Conservation (phyloP, 495 filamentous ascomycete genomes). For the Trichocladium uniseriatum region DNA sequence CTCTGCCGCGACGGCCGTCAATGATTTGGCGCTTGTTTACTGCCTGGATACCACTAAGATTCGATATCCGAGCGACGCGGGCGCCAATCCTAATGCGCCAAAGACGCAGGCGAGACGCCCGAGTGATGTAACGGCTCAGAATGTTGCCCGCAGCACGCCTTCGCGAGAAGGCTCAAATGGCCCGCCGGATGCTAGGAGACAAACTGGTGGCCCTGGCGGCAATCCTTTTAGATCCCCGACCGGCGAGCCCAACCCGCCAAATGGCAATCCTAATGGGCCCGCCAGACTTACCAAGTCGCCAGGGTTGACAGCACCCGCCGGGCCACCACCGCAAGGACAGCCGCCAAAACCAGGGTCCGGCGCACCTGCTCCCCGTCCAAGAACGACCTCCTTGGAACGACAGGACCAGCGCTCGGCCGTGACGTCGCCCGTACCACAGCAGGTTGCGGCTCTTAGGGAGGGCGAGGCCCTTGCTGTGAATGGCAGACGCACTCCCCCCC, state of each 20-base stretch:
- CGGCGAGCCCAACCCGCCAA: conserved; percentile 26
- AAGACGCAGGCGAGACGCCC: conserved; percentile 29
- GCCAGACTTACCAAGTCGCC: conserved; percentile 61
- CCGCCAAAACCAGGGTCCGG: conserved; percentile 56
- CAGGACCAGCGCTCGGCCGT: conserved; percentile 31
- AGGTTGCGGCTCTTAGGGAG: conserved; percentile 35
- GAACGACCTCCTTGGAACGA: conserved; percentile 36
- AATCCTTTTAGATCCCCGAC: conserved; percentile 28
- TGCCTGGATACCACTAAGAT: conserved; percentile 93
- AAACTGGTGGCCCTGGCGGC: conserved; percentile 36
- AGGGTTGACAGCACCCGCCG: conserved; percentile 60
- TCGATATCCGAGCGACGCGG: conserved; percentile 77
- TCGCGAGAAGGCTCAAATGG: conserved; percentile 57
- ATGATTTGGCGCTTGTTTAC: conserved; percentile 82
- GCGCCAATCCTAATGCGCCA: conserved; percentile 36
- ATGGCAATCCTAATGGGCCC: conserved; percentile 27
- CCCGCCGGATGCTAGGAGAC: conserved; percentile 47
- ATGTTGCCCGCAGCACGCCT: conserved; percentile 30
- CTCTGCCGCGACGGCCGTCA: conserved; percentile 65
- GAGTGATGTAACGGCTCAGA: conserved; percentile 28
- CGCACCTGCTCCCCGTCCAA: conserved; percentile 21
- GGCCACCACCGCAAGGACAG: conserved; percentile 80
- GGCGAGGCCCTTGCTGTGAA: conserved; percentile 37
- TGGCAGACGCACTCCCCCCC: conserved; percentile 55
- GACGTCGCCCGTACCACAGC: conserved; percentile 48